These are phyloP conservation scores for Heliophila coronopifolia DNA, from an alignment of 441 rosid species.

Conservation along the genomic window DNA sequence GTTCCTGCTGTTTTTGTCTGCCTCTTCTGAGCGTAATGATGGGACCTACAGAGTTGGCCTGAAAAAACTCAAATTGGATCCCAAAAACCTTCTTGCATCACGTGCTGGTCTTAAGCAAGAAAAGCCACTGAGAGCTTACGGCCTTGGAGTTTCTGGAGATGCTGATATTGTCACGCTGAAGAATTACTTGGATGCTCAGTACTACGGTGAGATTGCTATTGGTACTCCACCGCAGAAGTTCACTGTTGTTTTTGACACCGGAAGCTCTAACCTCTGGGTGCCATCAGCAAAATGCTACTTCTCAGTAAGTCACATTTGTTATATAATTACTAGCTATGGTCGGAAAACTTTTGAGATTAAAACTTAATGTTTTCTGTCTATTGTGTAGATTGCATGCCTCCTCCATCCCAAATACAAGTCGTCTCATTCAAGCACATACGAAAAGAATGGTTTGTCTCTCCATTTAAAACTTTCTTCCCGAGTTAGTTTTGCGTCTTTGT, in stretches of 20 bases:
- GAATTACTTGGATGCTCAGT: conserved; percentile 70
- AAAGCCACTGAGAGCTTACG: conserved; percentile 28
- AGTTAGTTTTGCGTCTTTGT: not conserved
- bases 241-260: conserved; percentile 63
- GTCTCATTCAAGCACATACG: conserved; percentile 45
- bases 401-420: conserved; percentile 56
- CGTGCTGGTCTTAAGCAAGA: conserved; percentile 29
- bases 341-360: not conserved
- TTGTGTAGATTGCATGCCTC: conserved; percentile 50
- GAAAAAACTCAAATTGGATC: conserved; percentile 45
- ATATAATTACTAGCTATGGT: not conserved
- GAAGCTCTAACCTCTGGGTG: conserved; percentile 74
- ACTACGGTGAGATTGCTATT: conserved; percentile 80
- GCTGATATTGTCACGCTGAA: conserved; percentile 49
- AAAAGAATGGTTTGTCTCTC: conserved; percentile 47
- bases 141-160: conserved; percentile 26
- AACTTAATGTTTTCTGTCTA: not conserved
- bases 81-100: conserved; percentile 34
- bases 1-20: conserved; percentile 33
- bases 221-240: conserved; percentile 69
- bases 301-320: conserved; percentile 39
- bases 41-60: conserved; percentile 42
- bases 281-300: conserved; percentile 57
- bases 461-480: not conserved
- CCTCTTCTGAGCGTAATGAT: conserved; percentile 32